These are phyloP conservation scores for Leishmania amazonensis DNA, from an alignment of 208 protist species.

Conservation along the genomic window DNA sequence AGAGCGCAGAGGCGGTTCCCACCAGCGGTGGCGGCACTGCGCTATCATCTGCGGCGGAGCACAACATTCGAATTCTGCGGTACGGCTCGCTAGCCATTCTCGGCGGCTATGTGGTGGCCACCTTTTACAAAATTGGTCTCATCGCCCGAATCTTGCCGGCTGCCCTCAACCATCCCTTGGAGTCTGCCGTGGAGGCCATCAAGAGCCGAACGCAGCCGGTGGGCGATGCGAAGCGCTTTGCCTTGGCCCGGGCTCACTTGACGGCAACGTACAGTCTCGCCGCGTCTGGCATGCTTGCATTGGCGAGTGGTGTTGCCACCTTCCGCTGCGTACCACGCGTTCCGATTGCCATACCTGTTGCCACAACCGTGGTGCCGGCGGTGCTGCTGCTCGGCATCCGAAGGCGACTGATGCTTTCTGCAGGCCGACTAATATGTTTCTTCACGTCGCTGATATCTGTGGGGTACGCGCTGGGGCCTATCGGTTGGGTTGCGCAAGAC, in stretches of 20 bases:
- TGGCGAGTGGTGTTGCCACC: conserved; percentile 40
- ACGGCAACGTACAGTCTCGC: conserved; percentile 52
- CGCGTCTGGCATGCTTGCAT: conserved; percentile 50
- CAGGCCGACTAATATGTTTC: conserved; percentile 46
- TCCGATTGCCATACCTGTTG: conserved; percentile 58
- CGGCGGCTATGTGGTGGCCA: conserved; percentile 56
- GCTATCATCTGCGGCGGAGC: not conserved
- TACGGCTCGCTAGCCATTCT: conserved; percentile 54
- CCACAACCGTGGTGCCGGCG: conserved; percentile 44
- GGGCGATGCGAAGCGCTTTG: conserved; percentile 51
- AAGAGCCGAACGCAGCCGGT: conserved; percentile 66
- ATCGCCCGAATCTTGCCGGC: conserved; percentile 41
- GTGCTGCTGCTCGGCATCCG: conserved; percentile 56
- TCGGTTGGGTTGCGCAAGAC: conserved; percentile 80
- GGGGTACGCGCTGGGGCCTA: conserved; percentile 75
- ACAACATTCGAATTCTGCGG: conserved; percentile 32
- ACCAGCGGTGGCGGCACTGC: not conserved
- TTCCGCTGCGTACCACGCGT: conserved; percentile 58
- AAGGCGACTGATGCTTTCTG: conserved; percentile 36
- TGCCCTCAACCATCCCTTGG: conserved; percentile 27
- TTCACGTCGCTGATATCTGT: conserved; percentile 42
- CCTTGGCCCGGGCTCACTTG: conserved; percentile 51
- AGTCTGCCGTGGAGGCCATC: conserved; percentile 49
- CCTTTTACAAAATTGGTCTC: conserved; percentile 63
- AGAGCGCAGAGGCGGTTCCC: not conserved